A percentile compares a stretch with the other conserved stretches of the same genome.
Conservation (phyloP, 2,329 filamentous ascomycete species). For the Fusarium hostae region DNA sequence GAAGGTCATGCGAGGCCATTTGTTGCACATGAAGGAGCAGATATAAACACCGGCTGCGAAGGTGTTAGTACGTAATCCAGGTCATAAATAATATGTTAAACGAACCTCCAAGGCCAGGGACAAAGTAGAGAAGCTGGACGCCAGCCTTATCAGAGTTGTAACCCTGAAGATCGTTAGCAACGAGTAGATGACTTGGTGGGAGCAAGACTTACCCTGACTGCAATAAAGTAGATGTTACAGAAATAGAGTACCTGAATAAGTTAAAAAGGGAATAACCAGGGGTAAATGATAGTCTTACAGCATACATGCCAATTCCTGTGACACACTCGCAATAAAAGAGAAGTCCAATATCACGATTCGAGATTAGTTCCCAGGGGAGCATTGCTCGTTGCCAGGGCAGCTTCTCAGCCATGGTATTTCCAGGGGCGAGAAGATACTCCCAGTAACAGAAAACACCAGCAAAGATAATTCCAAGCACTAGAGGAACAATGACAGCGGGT, state of each 20-base stretch:
- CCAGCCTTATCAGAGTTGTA: conserved; percentile 63
- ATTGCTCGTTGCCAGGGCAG: conserved; percentile 69
- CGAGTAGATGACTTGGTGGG: no score
- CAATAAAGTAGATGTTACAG: conserved; percentile 73
- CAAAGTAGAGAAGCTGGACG: conserved; percentile 69
- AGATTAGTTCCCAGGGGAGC: conserved; percentile 70
- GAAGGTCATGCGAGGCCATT: conserved; percentile 71
- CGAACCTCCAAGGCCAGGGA: conserved; percentile 69
- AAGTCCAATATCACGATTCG: conserved; percentile 67
- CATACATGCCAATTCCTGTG: conserved; percentile 65
- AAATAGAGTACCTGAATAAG: conserved; percentile 69
- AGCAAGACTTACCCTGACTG: conserved; percentile 57
- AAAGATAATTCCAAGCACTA: conserved; percentile 58
- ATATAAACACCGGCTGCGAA: conserved; percentile 62
- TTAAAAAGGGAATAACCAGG: conserved; percentile 50
- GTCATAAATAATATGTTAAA: neutral
- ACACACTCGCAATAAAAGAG: conserved; percentile 71
- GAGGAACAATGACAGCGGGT: conserved; percentile 59
- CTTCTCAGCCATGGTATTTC: conserved; percentile 56
- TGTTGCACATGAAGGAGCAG: conserved; percentile 69
- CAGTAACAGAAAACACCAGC: conserved; percentile 58
- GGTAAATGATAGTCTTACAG: conserved; percentile 45
- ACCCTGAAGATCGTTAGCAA: conserved; percentile 48
- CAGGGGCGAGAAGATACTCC: conserved; percentile 65
- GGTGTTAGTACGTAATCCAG: neutral